Base-by-base conservation (phyloP, 352 stramenopile genomes). In the Saprolegnia parasitica region DNA sequence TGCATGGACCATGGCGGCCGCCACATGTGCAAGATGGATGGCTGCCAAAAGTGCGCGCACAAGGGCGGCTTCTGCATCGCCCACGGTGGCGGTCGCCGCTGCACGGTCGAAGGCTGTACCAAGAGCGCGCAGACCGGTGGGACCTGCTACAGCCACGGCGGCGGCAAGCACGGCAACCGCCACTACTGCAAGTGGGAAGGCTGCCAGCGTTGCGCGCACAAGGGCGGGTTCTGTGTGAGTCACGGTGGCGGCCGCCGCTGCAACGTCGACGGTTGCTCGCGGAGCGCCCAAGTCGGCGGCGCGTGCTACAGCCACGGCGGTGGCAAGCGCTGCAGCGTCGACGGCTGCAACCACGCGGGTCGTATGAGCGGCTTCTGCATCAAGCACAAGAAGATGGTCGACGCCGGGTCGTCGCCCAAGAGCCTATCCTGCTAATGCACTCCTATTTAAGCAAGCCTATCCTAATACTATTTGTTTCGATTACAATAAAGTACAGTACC, bases 301-400 rank as follows among this genome's bases (percentile, higher is more conserved):
- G 86, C 90, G 32, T 93, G 85, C 73, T 91, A 91, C 74, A 90
- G 81, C 56, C 85, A 91, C 62, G 85, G 85, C 8, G 85, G 82
- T 24, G 85, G 83, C 35, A 91, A 93, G 72, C 85, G 85, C 45
- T 93, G 85, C 60, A 74, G 73, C 0, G 79, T 83, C 13, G 76
- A 81, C 4, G 77, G 90, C 68, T 93, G 85, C 67, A 90, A 90
- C 65, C 85, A 91, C 71, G 83, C 83, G 0, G 85, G 83, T 26
- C 83, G 84, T 67, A 90, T 90, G 58, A 80, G 83, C 15, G 85
- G 85, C n/a, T 78, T 85, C 42, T 93, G 85, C 77, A 93, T 93
- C 60, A 75, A 82, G 39, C 85, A 93, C 73, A 81, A 84, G 62
- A 88, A 86, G 71, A 65, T 73, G 20, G 65, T 32, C 21, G 54